Evolutionary conservation across 495 filamentous ascomycete genomes (phyloP).

Genomic region (Neurospora tetraspora): DNA sequence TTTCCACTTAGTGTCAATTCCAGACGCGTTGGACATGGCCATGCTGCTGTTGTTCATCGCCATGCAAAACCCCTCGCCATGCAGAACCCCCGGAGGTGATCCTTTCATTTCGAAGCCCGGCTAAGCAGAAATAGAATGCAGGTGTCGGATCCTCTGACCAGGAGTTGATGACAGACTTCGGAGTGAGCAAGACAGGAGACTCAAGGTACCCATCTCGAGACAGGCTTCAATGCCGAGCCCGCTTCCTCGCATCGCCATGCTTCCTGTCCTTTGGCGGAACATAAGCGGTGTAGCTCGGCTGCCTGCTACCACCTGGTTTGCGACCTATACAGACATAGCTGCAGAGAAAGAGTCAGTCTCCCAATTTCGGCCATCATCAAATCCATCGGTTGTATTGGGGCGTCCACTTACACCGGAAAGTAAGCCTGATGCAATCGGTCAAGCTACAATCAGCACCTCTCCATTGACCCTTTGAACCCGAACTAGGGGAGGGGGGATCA

Average conservation of each 20-base stretch:
- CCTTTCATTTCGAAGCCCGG: background rate
- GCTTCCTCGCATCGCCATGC: constrained; percentile 18
- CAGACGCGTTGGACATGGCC: background rate
- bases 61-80: too few relatives aligned
- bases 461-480: background rate
- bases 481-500: constrained; percentile 8
- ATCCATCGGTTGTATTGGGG: background rate
- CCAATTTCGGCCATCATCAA: constrained; percentile 1
- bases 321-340: constrained; percentile 48
- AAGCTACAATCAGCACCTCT: background rate
- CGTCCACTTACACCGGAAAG: constrained; percentile 57
- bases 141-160: background rate
- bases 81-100: background rate
- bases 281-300: constrained; percentile 11
- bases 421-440: constrained; percentile 43
- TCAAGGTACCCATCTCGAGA: background rate
- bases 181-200: background rate
- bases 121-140: background rate
- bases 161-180: background rate
- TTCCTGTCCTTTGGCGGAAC: constrained; percentile 14
- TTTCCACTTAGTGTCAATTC: background rate
- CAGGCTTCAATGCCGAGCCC: constrained; percentile 10
- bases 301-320: constrained; percentile 31
- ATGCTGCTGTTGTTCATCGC: too few relatives aligned
- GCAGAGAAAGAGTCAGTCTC: constrained; percentile 6